Base-by-base conservation (phyloP, 352 stramenopile species). In the Salisapilia sapeloensis region DNA sequence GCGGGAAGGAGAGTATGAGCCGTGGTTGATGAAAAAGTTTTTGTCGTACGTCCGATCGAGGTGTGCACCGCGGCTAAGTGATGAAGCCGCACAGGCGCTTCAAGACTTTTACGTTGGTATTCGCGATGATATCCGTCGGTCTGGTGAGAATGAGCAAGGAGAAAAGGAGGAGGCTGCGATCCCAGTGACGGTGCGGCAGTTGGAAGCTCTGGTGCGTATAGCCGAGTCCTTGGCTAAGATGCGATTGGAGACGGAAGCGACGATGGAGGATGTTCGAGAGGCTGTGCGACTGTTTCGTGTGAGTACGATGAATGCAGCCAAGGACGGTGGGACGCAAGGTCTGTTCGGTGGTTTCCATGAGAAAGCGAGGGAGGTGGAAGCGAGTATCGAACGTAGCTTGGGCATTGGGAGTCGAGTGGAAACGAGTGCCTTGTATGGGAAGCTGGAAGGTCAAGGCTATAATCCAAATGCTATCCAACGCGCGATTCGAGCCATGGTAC, bases 181-280 rank as follows among this genome's bases (percentile, higher is more conserved):
- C 40, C 94, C 95, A 6, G 97, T 99, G 46, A 99, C 95, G 6
- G 94, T 99, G 14, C 81, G 95, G 28, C 95, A 99, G 59, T 75
- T 99, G 0, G 94, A 99, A 59, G 95, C 94, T 31, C 62, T 99
- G 4, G 91, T 99, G 33, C 90, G 94, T 23, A 91, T 99, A 29
- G 83, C 82, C 1, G 95, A 99, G 64, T 90, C 84, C 29, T 60
- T 99, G 14, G 95, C 95, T 16, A 99, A 99, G 67, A 98, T 99
- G 89, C 76, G 93, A 16, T 56, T 99, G 8, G 60, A 77, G 14
- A 83, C 66, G 24, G 74, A 92, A 40, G 80, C 80, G 3, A 64
- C 52, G 18, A 53, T 54, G 18, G 66, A 77, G n/a, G 70, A 99
- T 53, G 94, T 98, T 26, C 79, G 85, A 9, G 95, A 99, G 48